Base-by-base conservation (phyloP, 2,329 filamentous ascomycete species). In the Diaporthe amygdali region DNA sequence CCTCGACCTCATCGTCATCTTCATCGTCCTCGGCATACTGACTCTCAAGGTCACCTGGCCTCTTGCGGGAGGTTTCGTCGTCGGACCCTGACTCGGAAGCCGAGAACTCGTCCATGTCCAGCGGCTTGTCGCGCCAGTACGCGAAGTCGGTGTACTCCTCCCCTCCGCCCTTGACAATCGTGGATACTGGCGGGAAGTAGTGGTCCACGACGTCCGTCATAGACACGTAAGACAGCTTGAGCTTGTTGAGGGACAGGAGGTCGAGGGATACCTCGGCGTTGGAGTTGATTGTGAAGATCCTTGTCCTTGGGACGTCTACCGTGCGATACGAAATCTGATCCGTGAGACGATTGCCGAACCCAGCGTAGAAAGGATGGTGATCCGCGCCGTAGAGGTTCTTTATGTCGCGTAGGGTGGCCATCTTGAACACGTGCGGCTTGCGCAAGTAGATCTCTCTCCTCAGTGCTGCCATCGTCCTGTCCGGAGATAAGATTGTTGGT, bases 351-450 rank as follows among this genome's bases (percentile, higher is more conserved):
- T 99, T 99, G 71, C 97, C 96, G 78, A 98, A 99, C 0, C 96
- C 96, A 14, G 97, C 97, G 78, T 97, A 98, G 79, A 99, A 99
- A 0, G 96, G 96, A 22, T 92, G 94, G 51, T 90, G 86, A 32
- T 93, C 90, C 0, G 90, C 87, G 3, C 91, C 92, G 78, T 98
- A 99, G 0, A 99, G 87, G 71, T 92, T 94, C 79, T 95, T 91
- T 76, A 99, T 98, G 80, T 99, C 96, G 49, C 96, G 91, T 25
- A 99, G 84, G 74, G 96, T 99, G 2, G 96, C 95, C 97, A 99
- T 99, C 83, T 99, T 99, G 89, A 99, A 99, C 9, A 99, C 94
- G 79, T 99, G 95, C 0, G 96, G 97, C 81, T 99, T 98, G 67
- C 96, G 91, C 32, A 99, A 87, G 79, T 99, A 99, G 7, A 99